Conservation (phyloP, 202 grass and related monocot genomes). For the Cymbopogon flexuosus region DNA sequence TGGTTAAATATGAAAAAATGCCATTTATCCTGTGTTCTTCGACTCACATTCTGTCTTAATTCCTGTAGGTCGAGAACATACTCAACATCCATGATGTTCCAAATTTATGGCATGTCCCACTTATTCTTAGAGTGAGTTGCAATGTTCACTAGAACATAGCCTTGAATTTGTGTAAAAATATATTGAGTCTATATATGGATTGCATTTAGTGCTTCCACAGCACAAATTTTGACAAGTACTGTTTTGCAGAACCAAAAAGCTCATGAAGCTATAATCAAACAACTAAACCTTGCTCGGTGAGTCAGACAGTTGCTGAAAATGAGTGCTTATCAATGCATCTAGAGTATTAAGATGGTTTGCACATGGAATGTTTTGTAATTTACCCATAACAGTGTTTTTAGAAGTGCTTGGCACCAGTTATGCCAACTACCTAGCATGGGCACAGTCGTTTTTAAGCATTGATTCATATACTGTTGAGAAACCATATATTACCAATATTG, state of each 20-base stretch:
- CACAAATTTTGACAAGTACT: background rate
- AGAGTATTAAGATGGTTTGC: constrained; percentile 18
- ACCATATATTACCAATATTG: background rate
- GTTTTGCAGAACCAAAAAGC: constrained; percentile 89
- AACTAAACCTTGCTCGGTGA: constrained; percentile 73
- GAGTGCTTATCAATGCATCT: constrained; percentile 1
- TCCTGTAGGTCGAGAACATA: constrained; percentile 80
- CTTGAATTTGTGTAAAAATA: background rate
- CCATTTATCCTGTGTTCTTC: background rate
- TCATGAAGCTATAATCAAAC: constrained; percentile 89
- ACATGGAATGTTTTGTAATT: constrained; percentile 1
- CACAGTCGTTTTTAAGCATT: background rate
- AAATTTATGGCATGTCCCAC: constrained; percentile 95
- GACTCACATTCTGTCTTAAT: constrained; percentile 28
- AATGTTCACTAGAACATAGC: constrained; percentile 12
- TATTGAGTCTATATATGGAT: background rate
- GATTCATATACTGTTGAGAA: constrained; percentile 7
- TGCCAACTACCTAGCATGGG: background rate
- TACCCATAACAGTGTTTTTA: background rate
- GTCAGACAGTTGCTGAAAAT: constrained; percentile 30
- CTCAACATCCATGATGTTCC: constrained; percentile 95
- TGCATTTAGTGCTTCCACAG: background rate
- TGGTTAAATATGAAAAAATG: background rate
- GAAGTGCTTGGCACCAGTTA: background rate
- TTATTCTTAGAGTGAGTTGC: constrained; percentile 82